Base-by-base conservation (phyloP, 257 asterid species). In the Euphrasia confusa region DNA sequence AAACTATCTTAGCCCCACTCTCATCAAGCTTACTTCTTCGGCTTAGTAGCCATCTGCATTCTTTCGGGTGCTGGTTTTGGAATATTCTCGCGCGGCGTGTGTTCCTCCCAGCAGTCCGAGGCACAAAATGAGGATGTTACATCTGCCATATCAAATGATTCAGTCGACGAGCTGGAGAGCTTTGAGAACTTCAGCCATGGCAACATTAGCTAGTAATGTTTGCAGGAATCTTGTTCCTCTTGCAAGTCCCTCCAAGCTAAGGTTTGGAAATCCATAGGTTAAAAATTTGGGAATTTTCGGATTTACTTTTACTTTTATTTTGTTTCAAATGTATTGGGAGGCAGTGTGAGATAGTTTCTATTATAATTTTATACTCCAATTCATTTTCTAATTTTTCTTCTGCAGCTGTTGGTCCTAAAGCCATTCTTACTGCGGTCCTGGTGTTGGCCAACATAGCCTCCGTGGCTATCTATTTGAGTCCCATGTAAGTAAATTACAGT, bases 181-280 rank as follows among this genome's bases (percentile, higher is more conserved):
- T 21, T 54, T 55, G 70, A 88, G 88, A 52, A 88, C 82, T 2
- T 81, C 79, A 10, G 81, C 84, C 92, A 83, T 85, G 55, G 89
- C 84, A 17, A 78, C 70, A 64, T 83, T n/a, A n/a, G n/a, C n/a
- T 85, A 6, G 91, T 78, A 7, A 74, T 66, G 63, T 85, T 85
- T 1, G 92, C 92, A 0, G 86, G 84, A 65, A 88, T 88, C 37
- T 78, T 77, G 72, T 85, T 81, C 83, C 62, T 83, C 45, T 66
- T 85, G 94, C 70, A 85, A 74, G 54, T 85, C 82, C 77, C 80
- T 85, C 79, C 96, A 77, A 1, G 79, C 7, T 48, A 88, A 83
- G 28, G 64, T 65, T 55, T 83, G 72, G 77, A 79, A 81, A 60
- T 83, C 91, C 94, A 81, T 85, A 45, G 68, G 47, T 58, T 18